These are phyloP conservation scores for Colletotrichum spaethianum DNA, from an alignment of 2,329 filamentous ascomycete species.

Conservation along the genomic window DNA sequence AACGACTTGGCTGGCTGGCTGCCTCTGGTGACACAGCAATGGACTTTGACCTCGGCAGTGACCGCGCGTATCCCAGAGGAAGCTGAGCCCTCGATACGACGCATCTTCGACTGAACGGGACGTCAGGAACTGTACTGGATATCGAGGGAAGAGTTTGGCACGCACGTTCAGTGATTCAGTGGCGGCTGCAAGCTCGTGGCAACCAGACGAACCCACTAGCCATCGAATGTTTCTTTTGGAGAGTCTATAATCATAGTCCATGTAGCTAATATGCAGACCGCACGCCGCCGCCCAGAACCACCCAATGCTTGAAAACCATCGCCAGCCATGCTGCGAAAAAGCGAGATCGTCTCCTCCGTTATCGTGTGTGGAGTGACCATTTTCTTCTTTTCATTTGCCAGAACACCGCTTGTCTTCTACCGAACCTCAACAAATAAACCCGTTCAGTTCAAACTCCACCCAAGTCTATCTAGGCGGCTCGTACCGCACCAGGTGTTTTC, in stretches of 20 bases:
- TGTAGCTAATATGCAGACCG: slow-evolving; percentile 11
- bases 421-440: background rate
- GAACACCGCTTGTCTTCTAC: slow-evolving; percentile 2
- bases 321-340: slow-evolving; percentile 18
- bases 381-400: background rate
- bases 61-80: background rate
- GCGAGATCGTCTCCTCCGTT: background rate
- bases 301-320: slow-evolving; percentile 17
- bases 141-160: background rate
- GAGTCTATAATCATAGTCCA: slow-evolving; percentile 19
- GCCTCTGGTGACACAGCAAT: background rate
- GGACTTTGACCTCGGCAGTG: background rate
- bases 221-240: slow-evolving; percentile 17
- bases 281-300: slow-evolving; percentile 15
- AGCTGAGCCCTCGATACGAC: background rate
- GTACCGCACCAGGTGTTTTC: slow-evolving; percentile 4
- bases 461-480: slow-evolving; percentile 1
- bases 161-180: background rate
- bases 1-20: background rate
- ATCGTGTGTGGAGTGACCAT: background rate
- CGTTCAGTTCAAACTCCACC: slow-evolving; percentile 14
- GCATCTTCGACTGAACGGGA: background rate
- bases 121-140: background rate
- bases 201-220: background rate
- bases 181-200: background rate